phyloP scores from a whole-genome alignment of 495 filamentous ascomycete genomes.

The Podospora didyma region DNA sequence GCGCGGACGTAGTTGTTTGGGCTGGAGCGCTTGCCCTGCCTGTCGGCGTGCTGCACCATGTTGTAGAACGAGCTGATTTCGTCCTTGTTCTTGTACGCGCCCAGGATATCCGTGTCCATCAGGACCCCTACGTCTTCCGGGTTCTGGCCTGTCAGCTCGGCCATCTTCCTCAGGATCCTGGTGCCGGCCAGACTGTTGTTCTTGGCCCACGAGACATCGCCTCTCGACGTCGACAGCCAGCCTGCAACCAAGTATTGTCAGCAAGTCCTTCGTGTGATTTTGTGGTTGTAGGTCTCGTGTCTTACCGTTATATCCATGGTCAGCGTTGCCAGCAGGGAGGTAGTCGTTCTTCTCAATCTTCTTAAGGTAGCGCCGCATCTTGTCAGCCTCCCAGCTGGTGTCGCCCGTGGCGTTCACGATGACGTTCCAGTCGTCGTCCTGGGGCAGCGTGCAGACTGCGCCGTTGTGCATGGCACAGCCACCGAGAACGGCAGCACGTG shows the following conservation, averaged over 20 bases:
- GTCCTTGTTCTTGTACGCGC: conserved; percentile 30
- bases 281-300: too few species aligned
- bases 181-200: conserved; percentile 21
- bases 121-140: conserved; percentile 23
- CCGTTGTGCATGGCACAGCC: conserved; percentile 51
- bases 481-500: conserved; percentile 43
- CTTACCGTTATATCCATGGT: conserved; percentile 40
- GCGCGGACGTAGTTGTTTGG: conserved; percentile 42
- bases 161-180: conserved; percentile 30
- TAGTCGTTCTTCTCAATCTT: conserved; percentile 44
- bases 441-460: conserved; percentile 36
- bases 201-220: conserved; percentile 29
- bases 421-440: conserved; percentile 44
- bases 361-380: conserved; percentile 43
- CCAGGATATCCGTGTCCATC: conserved; percentile 39
- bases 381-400: conserved; percentile 38
- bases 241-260: conserved; percentile 13
- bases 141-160: conserved; percentile 33
- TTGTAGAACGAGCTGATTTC: conserved; percentile 40
- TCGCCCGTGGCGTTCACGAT: conserved; percentile 44
- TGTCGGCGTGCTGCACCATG: conserved; percentile 38
- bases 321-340: conserved; percentile 29
- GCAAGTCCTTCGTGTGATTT: background rate
- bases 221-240: conserved; percentile 37
- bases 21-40: conserved; percentile 35